Evolutionary conservation across 371 early-diverging fungal genomes (phyloP).

Genomic region (Syncephalis plumigaleata): DNA sequence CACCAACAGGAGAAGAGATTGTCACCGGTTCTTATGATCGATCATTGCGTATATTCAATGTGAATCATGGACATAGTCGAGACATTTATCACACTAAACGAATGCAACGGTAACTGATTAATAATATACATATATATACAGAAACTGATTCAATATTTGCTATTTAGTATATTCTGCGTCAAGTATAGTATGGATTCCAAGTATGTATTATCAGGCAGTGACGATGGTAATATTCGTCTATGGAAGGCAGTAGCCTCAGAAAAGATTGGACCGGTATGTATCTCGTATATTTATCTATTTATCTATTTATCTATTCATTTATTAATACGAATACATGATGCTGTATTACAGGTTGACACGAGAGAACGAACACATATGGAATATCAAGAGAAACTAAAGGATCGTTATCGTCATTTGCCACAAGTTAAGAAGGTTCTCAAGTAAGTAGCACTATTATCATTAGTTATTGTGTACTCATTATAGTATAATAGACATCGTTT

Average conservation of each 20-base stretch:
- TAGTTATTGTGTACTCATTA: neutral
- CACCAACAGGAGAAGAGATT: constrained; percentile 94
- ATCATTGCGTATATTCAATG: constrained; percentile 83
- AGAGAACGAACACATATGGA: constrained; percentile 70
- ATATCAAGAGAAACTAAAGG: constrained; percentile 78
- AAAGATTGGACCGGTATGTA: constrained; percentile 53
- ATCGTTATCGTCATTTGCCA: constrained; percentile 82
- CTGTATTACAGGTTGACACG: constrained; percentile 20
- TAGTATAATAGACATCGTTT: constrained; percentile 45
- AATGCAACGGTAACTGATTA: constrained; percentile 78
- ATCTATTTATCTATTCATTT: neutral
- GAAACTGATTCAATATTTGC: neutral
- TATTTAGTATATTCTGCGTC: constrained; percentile 70
- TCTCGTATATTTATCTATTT: constrained; percentile 2
- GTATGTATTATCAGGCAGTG: constrained; percentile 92
- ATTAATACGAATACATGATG: neutral
- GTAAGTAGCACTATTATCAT: constrained; percentile 3
- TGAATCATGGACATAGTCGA: constrained; percentile 61
- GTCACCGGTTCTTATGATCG: constrained; percentile 94
- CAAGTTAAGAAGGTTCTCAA: constrained; percentile 79
- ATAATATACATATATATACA: too few species aligned
- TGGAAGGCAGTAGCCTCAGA: constrained; percentile 95
- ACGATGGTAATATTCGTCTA: constrained; percentile 95
- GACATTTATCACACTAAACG: constrained; percentile 98
- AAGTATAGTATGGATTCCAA: constrained; percentile 89